Evolutionary conservation across 768 basidiomycete genomes (phyloP), one percentile per base, ranked within the genome.

Genomic region (Obba rivulosa): DNA sequence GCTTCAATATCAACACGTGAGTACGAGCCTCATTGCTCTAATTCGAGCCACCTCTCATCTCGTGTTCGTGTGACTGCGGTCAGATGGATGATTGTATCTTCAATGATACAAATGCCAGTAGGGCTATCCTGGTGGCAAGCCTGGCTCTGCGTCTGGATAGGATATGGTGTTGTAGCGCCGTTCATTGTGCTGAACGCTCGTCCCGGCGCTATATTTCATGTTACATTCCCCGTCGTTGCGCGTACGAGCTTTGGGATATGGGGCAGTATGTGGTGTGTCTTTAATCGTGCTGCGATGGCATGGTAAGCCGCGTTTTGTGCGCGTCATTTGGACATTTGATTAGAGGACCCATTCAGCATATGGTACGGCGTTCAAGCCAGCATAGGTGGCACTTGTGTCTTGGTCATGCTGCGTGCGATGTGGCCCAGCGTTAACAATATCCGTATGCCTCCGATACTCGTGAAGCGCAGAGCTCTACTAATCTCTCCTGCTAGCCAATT

Each of bases 81-180:
- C 46, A 85, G 81, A 50, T 85, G 81, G 84, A 83, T 83, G 83
- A 86, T 87, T 50, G 83, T 76, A 0, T 85, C 83, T 23, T 81
- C 83, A 11, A 85, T 87, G 85, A 75, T 83, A 25, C 78, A 83
- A 52, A 65, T 80, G 23, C 28, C 28, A 7, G 28, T 31, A 13
- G 83, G 83, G 3, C 73, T 89, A 24, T 82, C 82, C 0, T 89
- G 85, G 86, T 90, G 85, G 86, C 84, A 89, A 62, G 82, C 88
- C 14, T 87, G 88, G 85, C 73, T 91, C 45, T 88, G 83, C 50
- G 83, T 85, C 11, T 86, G 81, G 83, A 54, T 85, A 31, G 67
- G 66, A 16, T 67, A 69, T 40, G 56, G 57, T 16, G 43, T 64
- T 2, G 59, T 60, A 18, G 80, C 84, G 1, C 80, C 80, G 0